Conservation (phyloP, 2,329 filamentous ascomycete genomes). For the Aspergillus tamarii region DNA sequence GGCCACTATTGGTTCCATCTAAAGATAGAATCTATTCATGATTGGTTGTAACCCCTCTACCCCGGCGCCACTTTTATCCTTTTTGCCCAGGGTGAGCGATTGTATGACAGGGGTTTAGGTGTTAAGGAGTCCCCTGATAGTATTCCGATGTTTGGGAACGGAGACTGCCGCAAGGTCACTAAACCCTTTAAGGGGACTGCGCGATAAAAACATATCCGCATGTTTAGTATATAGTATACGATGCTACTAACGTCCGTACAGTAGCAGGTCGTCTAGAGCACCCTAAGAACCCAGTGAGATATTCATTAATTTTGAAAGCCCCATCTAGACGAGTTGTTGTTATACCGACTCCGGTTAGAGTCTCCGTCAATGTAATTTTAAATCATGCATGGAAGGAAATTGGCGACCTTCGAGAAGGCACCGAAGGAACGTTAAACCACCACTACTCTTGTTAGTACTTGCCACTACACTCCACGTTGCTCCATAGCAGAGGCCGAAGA, state of each 20-base stretch:
- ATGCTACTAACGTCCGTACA: constrained; percentile 6
- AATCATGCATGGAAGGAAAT: constrained; percentile 17
- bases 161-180: neutral
- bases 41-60: neutral
- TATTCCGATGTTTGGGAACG: neutral
- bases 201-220: neutral
- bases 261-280: constrained; percentile 6
- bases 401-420: constrained; percentile 16
- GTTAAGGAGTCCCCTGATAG: constrained; percentile 2
- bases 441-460: constrained; percentile 3
- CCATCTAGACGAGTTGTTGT: neutral
- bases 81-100: constrained; percentile 9
- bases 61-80: constrained; percentile 14
- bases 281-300: constrained; percentile 1
- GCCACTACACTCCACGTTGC: constrained; percentile 7
- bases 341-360: constrained; percentile 11
- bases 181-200: neutral
- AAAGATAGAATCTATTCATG: constrained; percentile 28
- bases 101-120: neutral
- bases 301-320: neutral
- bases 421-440: constrained; percentile 4
- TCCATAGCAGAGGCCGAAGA: constrained; percentile 8
- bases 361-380: constrained; percentile 6
- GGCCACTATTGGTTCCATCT: constrained; percentile 18
- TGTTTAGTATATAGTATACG: neutral